phyloP scores from a whole-genome alignment of 2,329 filamentous ascomycete genomes.

The Pseudogymnoascus sp. region DNA sequence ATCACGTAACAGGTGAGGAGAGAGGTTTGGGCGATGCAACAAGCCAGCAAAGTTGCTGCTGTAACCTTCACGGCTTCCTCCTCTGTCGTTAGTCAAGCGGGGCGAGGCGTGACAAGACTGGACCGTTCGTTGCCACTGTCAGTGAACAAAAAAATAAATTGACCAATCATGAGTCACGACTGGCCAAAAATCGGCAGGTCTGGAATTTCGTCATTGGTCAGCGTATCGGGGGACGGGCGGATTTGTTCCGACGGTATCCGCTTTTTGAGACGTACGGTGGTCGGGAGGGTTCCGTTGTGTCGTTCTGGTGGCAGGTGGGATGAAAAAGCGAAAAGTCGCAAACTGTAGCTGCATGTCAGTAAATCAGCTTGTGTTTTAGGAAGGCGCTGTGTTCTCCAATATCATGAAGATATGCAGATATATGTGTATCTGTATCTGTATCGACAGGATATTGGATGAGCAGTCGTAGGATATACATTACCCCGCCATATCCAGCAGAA shows the following conservation, averaged over 20 bases:
- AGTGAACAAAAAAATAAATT: background rate
- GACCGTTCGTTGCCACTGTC: constrained; percentile 2
- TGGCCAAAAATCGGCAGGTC: background rate
- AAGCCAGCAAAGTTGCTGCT: background rate
- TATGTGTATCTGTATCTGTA: background rate
- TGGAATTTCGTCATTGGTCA: constrained; percentile 5
- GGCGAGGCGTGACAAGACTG: constrained; percentile 1
- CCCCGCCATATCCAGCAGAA: background rate
- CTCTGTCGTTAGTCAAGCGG: background rate
- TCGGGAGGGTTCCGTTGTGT: background rate
- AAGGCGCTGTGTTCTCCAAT: background rate
- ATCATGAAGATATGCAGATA: background rate
- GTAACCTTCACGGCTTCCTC: constrained; percentile 5
- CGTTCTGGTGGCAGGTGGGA: background rate
- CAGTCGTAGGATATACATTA: background rate
- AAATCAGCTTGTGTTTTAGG: background rate
- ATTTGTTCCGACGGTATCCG: background rate
- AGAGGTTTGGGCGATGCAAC: background rate
- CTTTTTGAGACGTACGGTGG: constrained; percentile 5
- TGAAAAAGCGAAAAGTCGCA: background rate
- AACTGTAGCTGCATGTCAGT: background rate
- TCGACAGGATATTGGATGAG: background rate
- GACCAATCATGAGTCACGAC: background rate
- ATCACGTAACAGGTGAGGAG: background rate
- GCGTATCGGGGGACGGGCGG: background rate